A percentile compares a stretch with the other conserved stretches of the same genome.
Conservation (phyloP, 371 early-diverging fungal genomes). For the Zychaea mexicana region DNA sequence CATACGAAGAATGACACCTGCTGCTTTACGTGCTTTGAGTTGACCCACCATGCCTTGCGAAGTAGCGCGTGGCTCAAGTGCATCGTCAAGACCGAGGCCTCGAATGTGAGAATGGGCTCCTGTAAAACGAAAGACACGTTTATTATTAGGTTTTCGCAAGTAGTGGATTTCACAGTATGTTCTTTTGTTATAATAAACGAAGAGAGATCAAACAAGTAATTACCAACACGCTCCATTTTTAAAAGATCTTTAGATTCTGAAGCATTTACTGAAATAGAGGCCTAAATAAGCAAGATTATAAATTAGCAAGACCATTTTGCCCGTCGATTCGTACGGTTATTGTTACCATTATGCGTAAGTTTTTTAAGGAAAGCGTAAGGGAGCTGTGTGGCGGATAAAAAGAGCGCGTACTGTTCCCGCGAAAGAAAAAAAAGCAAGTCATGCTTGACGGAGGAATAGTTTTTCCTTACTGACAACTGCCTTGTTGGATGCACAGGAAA, state of each 20-base stretch:
- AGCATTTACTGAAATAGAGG: constrained; percentile 36
- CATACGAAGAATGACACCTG: constrained; percentile 93
- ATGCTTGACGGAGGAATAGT: too few species aligned
- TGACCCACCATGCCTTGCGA: constrained; percentile 99
- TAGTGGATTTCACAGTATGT: neutral
- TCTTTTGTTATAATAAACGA: neutral
- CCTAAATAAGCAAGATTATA: too few species aligned
- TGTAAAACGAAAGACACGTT: constrained; percentile 23
- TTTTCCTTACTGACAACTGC: too few species aligned
- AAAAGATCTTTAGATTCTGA: constrained; percentile 62
- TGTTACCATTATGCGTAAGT: too few species aligned
- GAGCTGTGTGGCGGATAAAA: too few species aligned
- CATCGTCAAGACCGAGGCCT: constrained; percentile 90
- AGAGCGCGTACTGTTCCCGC: too few species aligned
- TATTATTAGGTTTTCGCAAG: neutral
- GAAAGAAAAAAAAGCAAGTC: too few species aligned
- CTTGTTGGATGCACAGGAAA: too few species aligned
- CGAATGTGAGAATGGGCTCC: constrained; percentile 98
- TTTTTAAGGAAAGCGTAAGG: too few species aligned
- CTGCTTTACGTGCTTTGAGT: constrained; percentile 92
- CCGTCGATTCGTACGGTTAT: too few species aligned
- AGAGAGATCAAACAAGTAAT: constrained; percentile 1
- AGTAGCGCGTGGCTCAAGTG: constrained; percentile 79
- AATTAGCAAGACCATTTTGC: too few species aligned
- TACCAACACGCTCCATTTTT: constrained; percentile 73